A percentile compares a stretch with the other conserved stretches of the same genome.
phyloP scores from a whole-genome alignment of 2,329 filamentous ascomycete genomes.

The Stenocarpella maydis region DNA sequence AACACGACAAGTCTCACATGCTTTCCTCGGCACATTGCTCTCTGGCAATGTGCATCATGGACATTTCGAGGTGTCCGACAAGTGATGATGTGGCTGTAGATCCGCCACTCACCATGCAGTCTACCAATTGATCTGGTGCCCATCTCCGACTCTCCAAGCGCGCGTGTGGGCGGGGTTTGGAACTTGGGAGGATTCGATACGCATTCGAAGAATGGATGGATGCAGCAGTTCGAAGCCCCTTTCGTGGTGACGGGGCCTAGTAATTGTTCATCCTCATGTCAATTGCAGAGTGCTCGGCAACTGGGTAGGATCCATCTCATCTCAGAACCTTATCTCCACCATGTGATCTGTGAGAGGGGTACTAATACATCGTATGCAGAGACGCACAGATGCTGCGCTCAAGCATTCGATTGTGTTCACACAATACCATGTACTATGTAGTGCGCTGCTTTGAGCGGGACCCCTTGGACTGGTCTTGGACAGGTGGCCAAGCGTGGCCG shows the following conservation, averaged over 20 bases:
- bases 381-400: not conserved
- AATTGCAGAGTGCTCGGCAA: too few species aligned
- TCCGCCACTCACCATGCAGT: not conserved
- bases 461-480: not conserved
- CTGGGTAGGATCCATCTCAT: slow-evolving; percentile 18
- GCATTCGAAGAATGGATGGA: not conserved
- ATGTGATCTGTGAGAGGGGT: not conserved
- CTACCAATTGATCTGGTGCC: not conserved
- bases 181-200: not conserved
- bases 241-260: slow-evolving; percentile 8
- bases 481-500: slow-evolving; percentile 2
- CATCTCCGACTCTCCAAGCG: not conserved
- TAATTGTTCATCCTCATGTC: not conserved
- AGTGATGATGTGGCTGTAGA: not conserved
- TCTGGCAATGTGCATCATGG: too few species aligned
- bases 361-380: not conserved
- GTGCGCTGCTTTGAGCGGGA: too few species aligned
- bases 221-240: slow-evolving; percentile 2
- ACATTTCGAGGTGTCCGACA: too few species aligned
- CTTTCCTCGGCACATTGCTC: not conserved
- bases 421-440: not conserved
- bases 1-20: not conserved
- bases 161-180: not conserved
- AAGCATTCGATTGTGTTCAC: not conserved
- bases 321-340: slow-evolving; percentile 23